Conservation (phyloP, 2,329 filamentous ascomycete species). For the Diaporthe citrichinensis region DNA sequence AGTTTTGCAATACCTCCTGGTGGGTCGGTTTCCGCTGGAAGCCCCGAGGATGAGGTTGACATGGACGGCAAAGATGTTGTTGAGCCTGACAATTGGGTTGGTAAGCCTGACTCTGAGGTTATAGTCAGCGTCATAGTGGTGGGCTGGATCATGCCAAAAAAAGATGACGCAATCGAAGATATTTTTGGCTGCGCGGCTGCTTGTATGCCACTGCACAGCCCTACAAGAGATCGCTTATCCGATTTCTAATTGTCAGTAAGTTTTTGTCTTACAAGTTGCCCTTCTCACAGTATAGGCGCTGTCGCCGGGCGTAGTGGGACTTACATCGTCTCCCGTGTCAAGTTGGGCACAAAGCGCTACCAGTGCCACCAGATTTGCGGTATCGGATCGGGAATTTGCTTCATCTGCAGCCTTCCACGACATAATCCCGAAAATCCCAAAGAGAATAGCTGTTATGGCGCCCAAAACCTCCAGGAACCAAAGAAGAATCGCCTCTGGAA, state of each 20-base stretch:
- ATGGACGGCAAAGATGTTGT: too few relatives aligned
- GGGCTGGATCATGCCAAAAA: too few relatives aligned
- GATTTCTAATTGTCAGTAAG: neutral
- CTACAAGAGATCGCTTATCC: neutral
- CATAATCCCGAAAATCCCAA: conserved; percentile 20
- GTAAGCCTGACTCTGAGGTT: too few relatives aligned
- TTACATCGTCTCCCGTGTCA: conserved; percentile 12
- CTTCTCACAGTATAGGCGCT: neutral
- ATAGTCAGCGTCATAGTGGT: too few relatives aligned
- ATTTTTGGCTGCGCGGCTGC: neutral
- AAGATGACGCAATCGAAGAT: too few relatives aligned
- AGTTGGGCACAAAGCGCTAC: conserved; percentile 23
- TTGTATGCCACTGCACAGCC: conserved; percentile 17
- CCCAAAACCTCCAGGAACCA: conserved; percentile 31
- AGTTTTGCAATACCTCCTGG: too few relatives aligned
- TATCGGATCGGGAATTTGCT: conserved; percentile 15
- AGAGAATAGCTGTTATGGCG: conserved; percentile 31
- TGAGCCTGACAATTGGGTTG: too few relatives aligned
- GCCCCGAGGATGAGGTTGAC: too few relatives aligned
- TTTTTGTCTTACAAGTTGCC: neutral
- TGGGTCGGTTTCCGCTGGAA: too few relatives aligned
- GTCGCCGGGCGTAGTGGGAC: neutral
- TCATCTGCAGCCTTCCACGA: conserved; percentile 23
- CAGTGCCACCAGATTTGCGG: conserved; percentile 27
- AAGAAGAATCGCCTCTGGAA: conserved; percentile 29